Percentiles rank a stretch among this genome's conserved stretches.
Evolutionary conservation across 2,329 filamentous ascomycete genomes (phyloP).

Genomic region (Aspergillus viridinutans): DNA sequence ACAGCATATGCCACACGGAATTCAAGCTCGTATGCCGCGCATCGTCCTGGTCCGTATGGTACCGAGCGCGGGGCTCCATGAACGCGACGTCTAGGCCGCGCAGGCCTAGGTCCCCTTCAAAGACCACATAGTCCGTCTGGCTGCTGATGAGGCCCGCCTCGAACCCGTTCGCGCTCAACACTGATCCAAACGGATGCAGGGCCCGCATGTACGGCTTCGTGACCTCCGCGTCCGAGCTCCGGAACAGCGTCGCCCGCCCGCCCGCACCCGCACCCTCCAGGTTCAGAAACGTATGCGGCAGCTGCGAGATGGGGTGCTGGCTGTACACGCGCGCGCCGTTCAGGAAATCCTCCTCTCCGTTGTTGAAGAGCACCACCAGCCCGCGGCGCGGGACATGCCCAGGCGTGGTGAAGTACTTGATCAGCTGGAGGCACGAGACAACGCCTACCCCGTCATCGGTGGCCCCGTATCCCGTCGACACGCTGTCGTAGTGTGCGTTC

Average conservation of each 20-base stretch:
- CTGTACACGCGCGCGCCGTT: slow-evolving; percentile 83
- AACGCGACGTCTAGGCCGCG: slow-evolving; percentile 91
- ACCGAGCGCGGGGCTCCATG: slow-evolving; percentile 76
- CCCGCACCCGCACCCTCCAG: slow-evolving; percentile 93
- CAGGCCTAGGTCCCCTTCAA: slow-evolving; percentile 70
- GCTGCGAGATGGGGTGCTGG: slow-evolving; percentile 72
- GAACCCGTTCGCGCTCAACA: slow-evolving; percentile 81
- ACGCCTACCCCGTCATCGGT: slow-evolving; percentile 93
- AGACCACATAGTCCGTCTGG: slow-evolving; percentile 85
- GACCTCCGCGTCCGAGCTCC: slow-evolving; percentile 81
- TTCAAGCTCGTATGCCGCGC: slow-evolving; percentile 63
- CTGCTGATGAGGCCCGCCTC: slow-evolving; percentile 72
- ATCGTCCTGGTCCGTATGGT: slow-evolving; percentile 90
- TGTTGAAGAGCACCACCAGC: slow-evolving; percentile 83
- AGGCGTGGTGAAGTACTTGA: slow-evolving; percentile 75
- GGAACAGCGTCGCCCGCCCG: slow-evolving; percentile 80
- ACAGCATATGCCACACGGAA: slow-evolving; percentile 92
- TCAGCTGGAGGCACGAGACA: slow-evolving; percentile 76
- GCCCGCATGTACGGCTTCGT: slow-evolving; percentile 70
- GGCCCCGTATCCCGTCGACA: slow-evolving; percentile 85
- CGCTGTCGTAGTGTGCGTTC: slow-evolving; percentile 93
- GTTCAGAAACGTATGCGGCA: slow-evolving; percentile 86
- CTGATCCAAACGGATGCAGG: slow-evolving; percentile 75
- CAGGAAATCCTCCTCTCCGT: slow-evolving; percentile 89
- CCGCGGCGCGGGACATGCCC: slow-evolving; percentile 72